Conservation (phyloP, 2,329 filamentous ascomycete species). For the Knufia petricola region DNA sequence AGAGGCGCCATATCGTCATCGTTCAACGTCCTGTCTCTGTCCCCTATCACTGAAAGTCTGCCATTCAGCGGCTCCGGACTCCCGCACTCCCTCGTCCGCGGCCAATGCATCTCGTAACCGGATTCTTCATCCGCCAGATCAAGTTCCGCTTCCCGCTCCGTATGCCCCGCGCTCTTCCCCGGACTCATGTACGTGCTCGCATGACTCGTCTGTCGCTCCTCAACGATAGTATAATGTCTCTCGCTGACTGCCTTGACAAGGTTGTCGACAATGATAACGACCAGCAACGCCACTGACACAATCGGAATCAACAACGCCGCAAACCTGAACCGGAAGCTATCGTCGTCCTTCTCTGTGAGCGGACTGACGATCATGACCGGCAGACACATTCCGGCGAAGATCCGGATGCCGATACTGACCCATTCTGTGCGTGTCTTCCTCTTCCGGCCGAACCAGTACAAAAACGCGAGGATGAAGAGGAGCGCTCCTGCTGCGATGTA, state of each 20-base stretch:
- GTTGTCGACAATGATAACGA: slow-evolving; percentile 8
- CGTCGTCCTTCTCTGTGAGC: slow-evolving; percentile 1
- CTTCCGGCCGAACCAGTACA: slow-evolving; percentile 23
- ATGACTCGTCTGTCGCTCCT: not conserved
- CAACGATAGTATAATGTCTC: slow-evolving; percentile 1
- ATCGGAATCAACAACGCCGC: slow-evolving; percentile 7
- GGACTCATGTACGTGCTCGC: not conserved
- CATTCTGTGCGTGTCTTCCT: slow-evolving; percentile 19
- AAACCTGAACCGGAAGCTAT: slow-evolving; percentile 4
- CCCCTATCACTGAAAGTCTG: too few species aligned
- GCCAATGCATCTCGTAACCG: slow-evolving; percentile 2
- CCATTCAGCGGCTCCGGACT: not conserved
- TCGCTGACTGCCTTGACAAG: slow-evolving; percentile 6
- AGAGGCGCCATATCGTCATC: slow-evolving; percentile 1
- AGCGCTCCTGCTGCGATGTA: slow-evolving; percentile 11
- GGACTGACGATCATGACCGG: slow-evolving; percentile 3
- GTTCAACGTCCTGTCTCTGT: not conserved
- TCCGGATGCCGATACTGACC: slow-evolving; percentile 8
- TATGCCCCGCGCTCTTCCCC: not conserved
- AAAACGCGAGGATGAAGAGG: slow-evolving; percentile 9
- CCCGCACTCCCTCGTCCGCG: not conserved
- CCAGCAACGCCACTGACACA: not conserved
- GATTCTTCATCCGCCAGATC: slow-evolving; percentile 3
- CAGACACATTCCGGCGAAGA: slow-evolving; percentile 9
- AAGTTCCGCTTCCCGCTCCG: not conserved